phyloP scores from a whole-genome alignment of 2,329 filamentous ascomycete species.

The Diaporthe ampelina region DNA sequence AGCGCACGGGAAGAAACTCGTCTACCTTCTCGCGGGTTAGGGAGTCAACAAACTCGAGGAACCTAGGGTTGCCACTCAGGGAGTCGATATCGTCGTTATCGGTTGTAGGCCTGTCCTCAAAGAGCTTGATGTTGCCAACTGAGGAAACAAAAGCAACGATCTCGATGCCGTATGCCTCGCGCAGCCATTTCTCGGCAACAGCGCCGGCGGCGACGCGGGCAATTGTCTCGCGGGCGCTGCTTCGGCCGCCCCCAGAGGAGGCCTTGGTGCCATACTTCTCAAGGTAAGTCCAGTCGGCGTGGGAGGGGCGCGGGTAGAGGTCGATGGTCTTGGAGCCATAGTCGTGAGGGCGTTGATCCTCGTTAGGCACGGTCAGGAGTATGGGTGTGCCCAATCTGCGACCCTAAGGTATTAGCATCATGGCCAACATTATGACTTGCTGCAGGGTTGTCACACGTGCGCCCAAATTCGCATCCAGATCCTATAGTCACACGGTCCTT shows the following conservation, averaged over 20 bases:
- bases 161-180: slow-evolving; percentile 84
- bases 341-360: slow-evolving; percentile 93
- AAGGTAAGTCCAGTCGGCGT: slow-evolving; percentile 97
- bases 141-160: slow-evolving; percentile 92
- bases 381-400: slow-evolving; percentile 93
- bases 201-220: slow-evolving; percentile 91
- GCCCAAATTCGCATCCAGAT: slow-evolving; percentile 4
- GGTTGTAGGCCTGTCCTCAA: slow-evolving; percentile 2
- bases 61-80: slow-evolving; percentile 72
- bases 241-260: slow-evolving; percentile 88
- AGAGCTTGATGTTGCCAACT: slow-evolving; percentile 84
- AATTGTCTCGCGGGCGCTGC: slow-evolving; percentile 93
- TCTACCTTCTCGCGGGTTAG: slow-evolving; percentile 77
- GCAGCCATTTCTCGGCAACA: slow-evolving; percentile 93
- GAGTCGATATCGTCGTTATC: slow-evolving; percentile 51
- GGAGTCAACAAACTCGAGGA: neutral
- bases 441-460: slow-evolving; percentile 10
- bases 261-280: slow-evolving; percentile 98
- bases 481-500: slow-evolving; percentile 79
- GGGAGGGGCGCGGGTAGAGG: slow-evolving; percentile 88
- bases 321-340: slow-evolving; percentile 94
- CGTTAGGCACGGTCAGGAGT: slow-evolving; percentile 86
- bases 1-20: slow-evolving; percentile 86
- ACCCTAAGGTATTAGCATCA: neutral
- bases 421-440: neutral